Conservation (phyloP, 1,284 basidiomycete species). For the Omphalotus olearius region DNA sequence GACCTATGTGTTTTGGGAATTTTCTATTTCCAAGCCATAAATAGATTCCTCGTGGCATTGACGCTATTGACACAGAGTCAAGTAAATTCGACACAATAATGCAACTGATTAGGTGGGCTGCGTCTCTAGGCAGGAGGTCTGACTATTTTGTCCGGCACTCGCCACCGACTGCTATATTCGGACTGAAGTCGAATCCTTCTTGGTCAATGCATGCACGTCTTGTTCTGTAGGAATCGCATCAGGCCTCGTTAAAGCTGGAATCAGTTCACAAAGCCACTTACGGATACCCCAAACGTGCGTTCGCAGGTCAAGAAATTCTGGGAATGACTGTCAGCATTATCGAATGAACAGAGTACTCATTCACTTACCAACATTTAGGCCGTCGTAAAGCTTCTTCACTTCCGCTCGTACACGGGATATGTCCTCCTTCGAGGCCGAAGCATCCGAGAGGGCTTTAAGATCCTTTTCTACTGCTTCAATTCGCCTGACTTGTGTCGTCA, state of each 20-base stretch:
- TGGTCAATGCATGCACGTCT: constrained; percentile 70
- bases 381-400: constrained; percentile 83
- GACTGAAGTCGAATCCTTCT: constrained; percentile 59
- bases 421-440: constrained; percentile 75
- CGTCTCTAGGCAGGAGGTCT: too few relatives aligned
- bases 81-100: too few relatives aligned
- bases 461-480: constrained; percentile 90
- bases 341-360: not conserved
- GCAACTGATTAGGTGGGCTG: too few relatives aligned
- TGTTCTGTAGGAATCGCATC: constrained; percentile 49
- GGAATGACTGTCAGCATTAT: constrained; percentile 3
- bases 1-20: too few relatives aligned
- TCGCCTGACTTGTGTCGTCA: constrained; percentile 78
- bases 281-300: constrained; percentile 82
- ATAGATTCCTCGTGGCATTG: too few relatives aligned
- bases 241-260: constrained; percentile 12
- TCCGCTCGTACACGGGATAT: constrained; percentile 70
- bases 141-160: not conserved
- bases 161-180: constrained; percentile 38
- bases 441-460: constrained; percentile 68
- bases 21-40: too few relatives aligned
- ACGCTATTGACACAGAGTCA: too few relatives aligned
- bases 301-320: constrained; percentile 75
- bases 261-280: constrained; percentile 36
- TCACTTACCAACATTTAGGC: constrained; percentile 68